Percentiles rank a stretch among this genome's conserved stretches.
Evolutionary conservation across 2,329 filamentous ascomycete species (phyloP).

Genomic region (Pezicula rhizophila): DNA sequence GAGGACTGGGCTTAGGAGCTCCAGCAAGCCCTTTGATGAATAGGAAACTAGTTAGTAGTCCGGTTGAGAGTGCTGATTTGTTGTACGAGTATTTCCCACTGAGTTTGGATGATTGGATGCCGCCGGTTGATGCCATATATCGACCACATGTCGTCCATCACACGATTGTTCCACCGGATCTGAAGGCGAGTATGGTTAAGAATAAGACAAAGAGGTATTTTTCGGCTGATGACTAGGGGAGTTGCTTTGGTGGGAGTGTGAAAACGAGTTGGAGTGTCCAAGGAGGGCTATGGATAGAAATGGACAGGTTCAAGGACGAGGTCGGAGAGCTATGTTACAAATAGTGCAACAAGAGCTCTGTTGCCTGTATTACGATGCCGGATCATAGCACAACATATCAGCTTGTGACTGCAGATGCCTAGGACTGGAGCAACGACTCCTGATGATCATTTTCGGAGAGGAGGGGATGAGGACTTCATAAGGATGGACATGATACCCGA

Average conservation of each 20-base stretch:
- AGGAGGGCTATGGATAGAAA: too few relatives aligned
- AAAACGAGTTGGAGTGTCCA: too few relatives aligned
- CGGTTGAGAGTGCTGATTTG: slow-evolving; percentile 72
- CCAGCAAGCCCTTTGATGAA: slow-evolving; percentile 27
- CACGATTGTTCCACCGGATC: slow-evolving; percentile 62
- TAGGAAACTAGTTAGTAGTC: slow-evolving; percentile 42
- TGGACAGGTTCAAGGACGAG: too few relatives aligned
- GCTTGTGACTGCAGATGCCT: background rate
- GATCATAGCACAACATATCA: too few relatives aligned
- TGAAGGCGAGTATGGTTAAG: slow-evolving; percentile 61
- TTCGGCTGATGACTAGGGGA: slow-evolving; percentile 45
- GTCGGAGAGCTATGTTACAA: too few relatives aligned
- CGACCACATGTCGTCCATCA: slow-evolving; percentile 92
- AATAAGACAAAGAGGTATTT: slow-evolving; percentile 69
- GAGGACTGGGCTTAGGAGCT: slow-evolving; percentile 19
- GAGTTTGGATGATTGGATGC: slow-evolving; percentile 87
- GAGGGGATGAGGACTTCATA: too few relatives aligned
- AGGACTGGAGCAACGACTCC: background rate
- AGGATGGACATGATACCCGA: too few relatives aligned
- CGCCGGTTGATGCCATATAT: slow-evolving; percentile 84
- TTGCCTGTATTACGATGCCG: too few relatives aligned
- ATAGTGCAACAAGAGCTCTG: too few relatives aligned
- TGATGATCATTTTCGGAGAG: background rate
- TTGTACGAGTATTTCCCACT: slow-evolving; percentile 94
- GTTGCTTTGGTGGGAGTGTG: too few relatives aligned